These are phyloP conservation scores for Mortierella sp. DNA, from an alignment of 371 early-diverging fungal species.

Conservation along the genomic window DNA sequence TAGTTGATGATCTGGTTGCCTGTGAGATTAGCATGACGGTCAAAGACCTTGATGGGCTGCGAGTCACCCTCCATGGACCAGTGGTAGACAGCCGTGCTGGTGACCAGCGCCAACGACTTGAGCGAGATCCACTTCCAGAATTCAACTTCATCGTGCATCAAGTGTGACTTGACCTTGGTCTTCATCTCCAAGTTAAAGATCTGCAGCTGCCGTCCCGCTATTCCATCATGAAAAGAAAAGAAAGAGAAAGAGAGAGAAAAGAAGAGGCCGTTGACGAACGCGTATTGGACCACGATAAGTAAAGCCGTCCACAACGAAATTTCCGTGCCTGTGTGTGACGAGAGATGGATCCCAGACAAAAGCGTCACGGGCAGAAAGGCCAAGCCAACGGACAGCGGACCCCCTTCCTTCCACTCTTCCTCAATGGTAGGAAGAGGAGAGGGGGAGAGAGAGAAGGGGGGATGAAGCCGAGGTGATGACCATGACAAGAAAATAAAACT, in stretches of 20 bases:
- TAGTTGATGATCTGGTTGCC: conserved; percentile 97
- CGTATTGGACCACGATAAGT: background rate
- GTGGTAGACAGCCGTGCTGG: conserved; percentile 90
- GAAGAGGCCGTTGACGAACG: background rate
- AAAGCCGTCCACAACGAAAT: background rate
- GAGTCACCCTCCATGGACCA: conserved; percentile 96
- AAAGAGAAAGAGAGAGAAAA: background rate
- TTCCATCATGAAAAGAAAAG: background rate
- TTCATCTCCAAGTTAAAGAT: conserved; percentile 97
- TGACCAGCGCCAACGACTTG: conserved; percentile 92
- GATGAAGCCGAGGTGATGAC: too few species aligned
- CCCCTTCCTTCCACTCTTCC: background rate
- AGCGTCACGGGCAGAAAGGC: background rate
- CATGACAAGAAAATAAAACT: background rate
- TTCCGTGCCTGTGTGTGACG: background rate
- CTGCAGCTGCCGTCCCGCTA: conserved; percentile 92
- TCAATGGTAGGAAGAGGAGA: background rate
- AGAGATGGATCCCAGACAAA: background rate
- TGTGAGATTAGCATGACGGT: conserved; percentile 83
- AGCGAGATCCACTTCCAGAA: conserved; percentile 97
- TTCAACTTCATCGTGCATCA: conserved; percentile 93
- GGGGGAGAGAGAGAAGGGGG: background rate
- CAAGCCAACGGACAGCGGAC: background rate
- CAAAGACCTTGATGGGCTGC: conserved; percentile 91
- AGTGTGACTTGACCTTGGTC: conserved; percentile 92